These are phyloP conservation scores for Besnoitia besnoiti DNA, from an alignment of 169 alveolate genomes.

Conservation along the genomic window DNA sequence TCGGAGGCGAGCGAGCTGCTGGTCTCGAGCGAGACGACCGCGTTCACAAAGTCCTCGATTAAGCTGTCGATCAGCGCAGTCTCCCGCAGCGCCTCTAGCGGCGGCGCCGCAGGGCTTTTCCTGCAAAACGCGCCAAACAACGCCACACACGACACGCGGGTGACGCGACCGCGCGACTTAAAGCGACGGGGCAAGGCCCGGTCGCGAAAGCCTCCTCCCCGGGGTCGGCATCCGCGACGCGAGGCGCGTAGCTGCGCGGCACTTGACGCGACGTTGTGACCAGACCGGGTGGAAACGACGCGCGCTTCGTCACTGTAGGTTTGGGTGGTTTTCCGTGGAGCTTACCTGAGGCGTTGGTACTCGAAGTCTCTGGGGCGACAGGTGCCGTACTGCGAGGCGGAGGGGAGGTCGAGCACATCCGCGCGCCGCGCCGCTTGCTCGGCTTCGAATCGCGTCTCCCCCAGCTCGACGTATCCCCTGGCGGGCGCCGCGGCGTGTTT, in stretches of 20 bases:
- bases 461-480: background rate
- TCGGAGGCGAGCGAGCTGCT: background rate
- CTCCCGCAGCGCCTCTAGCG: constrained; percentile 51
- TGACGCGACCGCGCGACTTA: background rate
- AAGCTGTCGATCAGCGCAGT: constrained; percentile 50
- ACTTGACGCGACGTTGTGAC: too few species aligned
- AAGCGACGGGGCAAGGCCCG: too few species aligned
- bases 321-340: background rate
- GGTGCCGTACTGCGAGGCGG: constrained; percentile 55
- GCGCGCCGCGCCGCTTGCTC: background rate
- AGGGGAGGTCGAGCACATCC: constrained; percentile 49
- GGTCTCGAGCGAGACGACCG: constrained; percentile 35
- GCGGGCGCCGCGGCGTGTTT: too few species aligned
- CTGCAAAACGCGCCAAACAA: constrained; percentile 15
- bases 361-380: constrained; percentile 46
- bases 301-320: background rate
- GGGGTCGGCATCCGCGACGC: too few species aligned
- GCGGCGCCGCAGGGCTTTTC: constrained; percentile 44
- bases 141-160: too few species aligned
- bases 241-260: too few species aligned
- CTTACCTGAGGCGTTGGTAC: constrained; percentile 46
- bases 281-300: background rate
- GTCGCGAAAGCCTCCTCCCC: too few species aligned
- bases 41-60: constrained; percentile 52
- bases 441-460: background rate